Evolutionary conservation across 23 red algal species (phyloP).

Genomic region (Cyanidium caldarium): DNA sequence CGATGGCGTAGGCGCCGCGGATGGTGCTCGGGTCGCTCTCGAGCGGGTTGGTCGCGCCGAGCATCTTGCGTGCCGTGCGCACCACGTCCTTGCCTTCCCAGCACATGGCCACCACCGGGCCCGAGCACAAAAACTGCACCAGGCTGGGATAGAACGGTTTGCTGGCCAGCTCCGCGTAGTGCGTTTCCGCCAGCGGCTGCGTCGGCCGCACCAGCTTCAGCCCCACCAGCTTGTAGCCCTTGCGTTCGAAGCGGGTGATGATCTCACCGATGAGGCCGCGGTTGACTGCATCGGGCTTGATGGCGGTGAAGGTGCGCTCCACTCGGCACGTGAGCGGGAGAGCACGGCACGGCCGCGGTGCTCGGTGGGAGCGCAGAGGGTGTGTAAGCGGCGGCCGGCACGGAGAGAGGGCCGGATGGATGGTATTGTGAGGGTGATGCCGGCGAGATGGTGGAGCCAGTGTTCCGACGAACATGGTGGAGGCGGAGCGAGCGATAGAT

Average conservation of each 20-base stretch:
- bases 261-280: slow-evolving; percentile 62
- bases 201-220: slow-evolving; percentile 57
- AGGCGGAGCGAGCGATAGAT: too few relatives aligned
- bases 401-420: too few relatives aligned
- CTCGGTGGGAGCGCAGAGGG: too few relatives aligned
- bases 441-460: too few relatives aligned
- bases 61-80: slow-evolving; percentile 50
- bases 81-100: slow-evolving; percentile 88
- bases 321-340: too few relatives aligned
- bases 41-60: slow-evolving; percentile 85
- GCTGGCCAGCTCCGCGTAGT: slow-evolving; percentile 51
- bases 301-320: slow-evolving; percentile 46
- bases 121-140: slow-evolving; percentile 51
- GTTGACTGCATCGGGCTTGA: slow-evolving; percentile 89
- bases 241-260: slow-evolving; percentile 63
- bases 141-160: slow-evolving; percentile 74
- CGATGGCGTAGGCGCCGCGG: slow-evolving; percentile 68
- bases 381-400: too few relatives aligned
- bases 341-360: too few relatives aligned
- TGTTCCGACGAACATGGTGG: too few relatives aligned
- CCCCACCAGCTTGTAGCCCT: slow-evolving; percentile 74
- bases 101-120: slow-evolving; percentile 87
- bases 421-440: too few relatives aligned
- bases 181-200: slow-evolving; percentile 32
- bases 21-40: slow-evolving; percentile 81